Evolutionary conservation across 169 alveolate species (phyloP).

Genomic region (Eimeria praecox): DNA sequence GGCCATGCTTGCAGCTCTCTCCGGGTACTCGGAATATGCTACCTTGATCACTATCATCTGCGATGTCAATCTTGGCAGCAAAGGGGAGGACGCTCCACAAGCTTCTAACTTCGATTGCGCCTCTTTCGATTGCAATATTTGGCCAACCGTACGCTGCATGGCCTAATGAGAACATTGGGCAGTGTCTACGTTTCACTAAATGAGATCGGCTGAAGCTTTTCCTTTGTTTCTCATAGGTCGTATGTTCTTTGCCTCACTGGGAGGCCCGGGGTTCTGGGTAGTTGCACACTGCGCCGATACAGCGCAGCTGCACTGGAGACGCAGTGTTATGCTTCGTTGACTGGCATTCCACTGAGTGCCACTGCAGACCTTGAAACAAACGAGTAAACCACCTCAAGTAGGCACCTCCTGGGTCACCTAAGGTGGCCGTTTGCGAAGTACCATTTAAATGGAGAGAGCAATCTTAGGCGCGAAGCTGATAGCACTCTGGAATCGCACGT

Average conservation of each 20-base stretch:
- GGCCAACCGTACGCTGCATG: neutral
- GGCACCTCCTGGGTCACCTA: neutral
- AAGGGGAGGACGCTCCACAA: neutral
- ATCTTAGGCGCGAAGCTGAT: neutral
- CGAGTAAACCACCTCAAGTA: neutral
- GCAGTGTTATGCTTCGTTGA: neutral
- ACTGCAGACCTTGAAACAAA: neutral
- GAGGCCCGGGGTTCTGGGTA: too few species aligned
- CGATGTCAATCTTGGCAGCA: neutral
- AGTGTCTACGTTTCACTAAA: neutral
- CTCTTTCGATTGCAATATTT: neutral
- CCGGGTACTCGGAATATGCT: neutral
- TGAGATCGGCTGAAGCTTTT: neutral
- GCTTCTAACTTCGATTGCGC: neutral
- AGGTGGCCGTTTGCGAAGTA: neutral
- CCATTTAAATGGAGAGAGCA: too few species aligned
- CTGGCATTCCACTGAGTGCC: neutral
- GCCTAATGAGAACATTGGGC: neutral
- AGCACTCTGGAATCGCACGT: neutral
- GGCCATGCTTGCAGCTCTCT: neutral
- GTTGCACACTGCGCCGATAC: neutral
- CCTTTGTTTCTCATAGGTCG: neutral
- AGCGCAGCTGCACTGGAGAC: neutral
- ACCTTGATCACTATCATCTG: neutral
- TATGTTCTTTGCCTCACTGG: neutral